A percentile compares a stretch with the other conserved stretches of the same genome.
phyloP scores from a whole-genome alignment of 1,284 basidiomycete genomes.

The Moniliella sp. region DNA sequence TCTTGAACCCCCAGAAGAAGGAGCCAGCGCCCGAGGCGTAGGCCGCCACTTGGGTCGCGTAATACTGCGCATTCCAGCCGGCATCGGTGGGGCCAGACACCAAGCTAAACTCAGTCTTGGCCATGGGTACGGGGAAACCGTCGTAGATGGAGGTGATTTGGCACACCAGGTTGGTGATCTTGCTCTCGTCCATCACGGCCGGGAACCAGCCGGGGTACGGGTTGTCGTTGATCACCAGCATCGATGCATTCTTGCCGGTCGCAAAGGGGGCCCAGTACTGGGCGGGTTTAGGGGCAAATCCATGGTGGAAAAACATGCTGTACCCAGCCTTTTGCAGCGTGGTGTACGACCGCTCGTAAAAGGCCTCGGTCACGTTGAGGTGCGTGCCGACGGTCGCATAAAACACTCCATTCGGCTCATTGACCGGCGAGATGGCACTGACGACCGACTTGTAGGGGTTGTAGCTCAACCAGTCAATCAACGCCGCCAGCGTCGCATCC shows the following conservation, averaged over 20 bases:
- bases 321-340: conserved; percentile 8
- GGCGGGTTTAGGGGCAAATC: conserved; percentile 8
- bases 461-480: conserved; percentile 12
- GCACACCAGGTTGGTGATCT: conserved; percentile 14
- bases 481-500: conserved; percentile 11
- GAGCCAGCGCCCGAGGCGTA: conserved; percentile 27
- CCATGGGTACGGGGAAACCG: conserved; percentile 11
- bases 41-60: conserved; percentile 18
- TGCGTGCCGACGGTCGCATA: conserved; percentile 5
- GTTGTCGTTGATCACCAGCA: too few species aligned
- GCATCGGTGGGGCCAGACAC: conserved; percentile 9
- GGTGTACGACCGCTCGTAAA: conserved; percentile 14
- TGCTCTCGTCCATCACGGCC: not conserved
- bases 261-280: conserved; percentile 15
- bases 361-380: conserved; percentile 6
- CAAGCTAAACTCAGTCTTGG: conserved; percentile 20
- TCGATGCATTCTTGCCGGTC: conserved; percentile 14
- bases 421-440: conserved; percentile 18
- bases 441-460: conserved; percentile 23
- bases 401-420: conserved; percentile 15
- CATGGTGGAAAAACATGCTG: conserved; percentile 24
- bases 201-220: conserved; percentile 1
- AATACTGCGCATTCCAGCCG: conserved; percentile 6
- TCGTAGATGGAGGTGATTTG: conserved; percentile 6
- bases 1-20: conserved; percentile 26